Conservation (phyloP, 352 stramenopile genomes). For the Phytophthora pinifolia region DNA sequence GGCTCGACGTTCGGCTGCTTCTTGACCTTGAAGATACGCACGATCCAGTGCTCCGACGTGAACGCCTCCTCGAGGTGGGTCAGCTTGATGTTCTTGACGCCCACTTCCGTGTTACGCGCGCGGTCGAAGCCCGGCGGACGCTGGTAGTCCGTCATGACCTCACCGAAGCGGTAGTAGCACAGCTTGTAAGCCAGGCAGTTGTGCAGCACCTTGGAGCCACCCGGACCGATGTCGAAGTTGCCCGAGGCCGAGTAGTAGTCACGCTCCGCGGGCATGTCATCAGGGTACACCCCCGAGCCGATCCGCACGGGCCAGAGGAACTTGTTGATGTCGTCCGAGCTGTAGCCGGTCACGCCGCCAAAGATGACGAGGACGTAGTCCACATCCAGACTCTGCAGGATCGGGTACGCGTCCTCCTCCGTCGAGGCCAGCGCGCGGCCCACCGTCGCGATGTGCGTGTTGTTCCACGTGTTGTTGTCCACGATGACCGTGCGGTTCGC, state of each 20-base stretch:
- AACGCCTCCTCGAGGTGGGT: slow-evolving; percentile 93
- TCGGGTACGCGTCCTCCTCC: slow-evolving; percentile 89
- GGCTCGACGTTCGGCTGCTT: slow-evolving; percentile 82
- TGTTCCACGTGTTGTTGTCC: slow-evolving; percentile 97
- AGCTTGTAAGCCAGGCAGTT: slow-evolving; percentile 95
- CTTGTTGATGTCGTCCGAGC: slow-evolving; percentile 93
- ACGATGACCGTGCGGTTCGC: slow-evolving; percentile 89
- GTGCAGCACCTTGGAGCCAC: slow-evolving; percentile 83
- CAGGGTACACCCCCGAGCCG: slow-evolving; percentile 77
- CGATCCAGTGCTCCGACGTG: slow-evolving; percentile 95
- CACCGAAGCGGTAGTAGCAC: slow-evolving; percentile 92
- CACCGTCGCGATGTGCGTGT: slow-evolving; percentile 96
- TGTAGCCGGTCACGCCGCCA: slow-evolving; percentile 86
- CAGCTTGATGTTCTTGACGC: slow-evolving; percentile 90
- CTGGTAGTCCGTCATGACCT: slow-evolving; percentile 87
- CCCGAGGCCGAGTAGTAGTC: slow-evolving; percentile 86
- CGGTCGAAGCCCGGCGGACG: slow-evolving; percentile 84
- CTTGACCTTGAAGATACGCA: slow-evolving; percentile 95
- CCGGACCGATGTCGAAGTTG: slow-evolving; percentile 84
- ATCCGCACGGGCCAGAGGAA: slow-evolving; percentile 94
- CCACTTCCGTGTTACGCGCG: slow-evolving; percentile 86
- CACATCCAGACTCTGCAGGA: slow-evolving; percentile 90
- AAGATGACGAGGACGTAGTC: slow-evolving; percentile 94
- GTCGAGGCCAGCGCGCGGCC: slow-evolving; percentile 81
- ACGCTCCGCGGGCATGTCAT: slow-evolving; percentile 84